Evolutionary conservation across 352 stramenopile species (phyloP).

Genomic region (Albugo candida): DNA sequence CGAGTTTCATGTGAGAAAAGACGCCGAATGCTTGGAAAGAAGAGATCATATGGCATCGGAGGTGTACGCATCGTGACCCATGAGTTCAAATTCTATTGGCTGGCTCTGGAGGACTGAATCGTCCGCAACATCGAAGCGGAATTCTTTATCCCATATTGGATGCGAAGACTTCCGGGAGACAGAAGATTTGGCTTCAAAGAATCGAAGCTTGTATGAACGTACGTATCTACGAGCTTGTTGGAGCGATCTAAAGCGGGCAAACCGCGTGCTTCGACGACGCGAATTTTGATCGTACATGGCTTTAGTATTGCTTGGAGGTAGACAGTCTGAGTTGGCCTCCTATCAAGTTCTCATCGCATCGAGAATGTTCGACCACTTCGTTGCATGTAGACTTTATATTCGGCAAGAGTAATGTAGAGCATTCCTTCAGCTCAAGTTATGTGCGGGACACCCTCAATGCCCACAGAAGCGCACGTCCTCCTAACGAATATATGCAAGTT

Average conservation of each 20-base stretch:
- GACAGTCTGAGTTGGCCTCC: no score
- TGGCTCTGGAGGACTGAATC: slow-evolving; percentile 96
- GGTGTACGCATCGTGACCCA: slow-evolving; percentile 89
- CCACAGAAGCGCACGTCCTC: no score
- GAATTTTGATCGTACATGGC: slow-evolving; percentile 84
- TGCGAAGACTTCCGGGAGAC: slow-evolving; percentile 87
- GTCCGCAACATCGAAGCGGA: slow-evolving; percentile 95
- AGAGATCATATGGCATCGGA: slow-evolving; percentile 43
- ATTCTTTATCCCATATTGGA: slow-evolving; percentile 96
- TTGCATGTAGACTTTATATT: no score
- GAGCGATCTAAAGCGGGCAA: slow-evolving; percentile 73
- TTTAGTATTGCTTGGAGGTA: slow-evolving; percentile 15
- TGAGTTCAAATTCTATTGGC: slow-evolving; percentile 94
- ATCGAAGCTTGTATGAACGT: slow-evolving; percentile 75
- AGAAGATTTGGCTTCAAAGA: slow-evolving; percentile 77
- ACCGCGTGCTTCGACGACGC: slow-evolving; percentile 71
- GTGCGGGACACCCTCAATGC: no score
- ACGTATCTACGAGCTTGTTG: slow-evolving; percentile 67
- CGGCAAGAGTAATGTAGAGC: no score
- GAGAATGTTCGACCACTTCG: no score
- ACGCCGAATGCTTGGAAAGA: no score
- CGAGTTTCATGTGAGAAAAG: neutral
- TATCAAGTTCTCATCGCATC: no score
- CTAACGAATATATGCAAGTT: no score
- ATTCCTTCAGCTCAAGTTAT: no score